Base-by-base conservation (phyloP, 345 rosid genomes). In the Syzygium aqueum region DNA sequence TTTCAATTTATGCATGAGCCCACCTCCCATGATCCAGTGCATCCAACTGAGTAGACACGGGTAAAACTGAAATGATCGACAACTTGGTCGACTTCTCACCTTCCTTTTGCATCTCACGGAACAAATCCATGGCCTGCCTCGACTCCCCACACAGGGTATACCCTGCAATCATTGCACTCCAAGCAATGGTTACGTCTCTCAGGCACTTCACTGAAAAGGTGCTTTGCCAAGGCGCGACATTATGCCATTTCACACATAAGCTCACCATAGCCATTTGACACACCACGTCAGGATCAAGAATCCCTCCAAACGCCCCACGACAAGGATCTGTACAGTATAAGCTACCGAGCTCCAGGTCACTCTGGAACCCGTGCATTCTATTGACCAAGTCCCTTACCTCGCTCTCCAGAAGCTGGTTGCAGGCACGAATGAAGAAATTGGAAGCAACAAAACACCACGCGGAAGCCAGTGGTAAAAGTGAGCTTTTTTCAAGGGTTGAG, bases 81-180 rank as follows among this genome's bases (percentile, higher is more conserved):
- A 90, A 93, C 77, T 89, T 92, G 85, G 13, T 92, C 91, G 28
- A 93, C 92, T 89, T 94, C 52, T 92, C 88, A 27, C 94, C 94
- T 80, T 92, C 92, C 87, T 92, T 51, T 89, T 94, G 97, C 95
- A 94, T 92, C 65, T 86, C 54, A 90, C 91, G 90, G 91, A 95
- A 91, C 87, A 93, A 59, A 85, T 53, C 61, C 87, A 94, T 77
- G 21, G 95, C 94, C 40, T 93, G 92, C 80, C 86, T 91, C 0
- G 95, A 87, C 28, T 91, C 87, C 67, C 96, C 93, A 40, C 92
- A 88, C 86, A 92, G 95, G 23, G 92, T 86, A 65, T 91, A 92
- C 14, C 94, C 95, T n/a, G 95, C 87, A 88, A 92, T 90, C 93
- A 93, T 93, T 5, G 96, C 95, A 77, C 90, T 93, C 96, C 96